A percentile compares a stretch with the other conserved stretches of the same genome.
phyloP scores from a whole-genome alignment of 148 eudicot genomes.

The Silene latifolia region DNA sequence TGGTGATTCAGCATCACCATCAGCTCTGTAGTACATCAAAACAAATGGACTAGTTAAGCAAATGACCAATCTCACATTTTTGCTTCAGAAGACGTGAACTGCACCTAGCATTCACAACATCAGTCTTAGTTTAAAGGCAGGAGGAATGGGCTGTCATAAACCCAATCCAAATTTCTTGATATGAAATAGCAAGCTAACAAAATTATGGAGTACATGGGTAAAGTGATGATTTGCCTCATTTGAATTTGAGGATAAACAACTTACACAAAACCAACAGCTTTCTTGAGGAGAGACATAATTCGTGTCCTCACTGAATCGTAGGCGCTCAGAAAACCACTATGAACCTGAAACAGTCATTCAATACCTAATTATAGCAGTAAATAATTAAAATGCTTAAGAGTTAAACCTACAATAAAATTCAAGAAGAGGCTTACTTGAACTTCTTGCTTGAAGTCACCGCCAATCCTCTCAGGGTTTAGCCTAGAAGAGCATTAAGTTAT shows the following conservation, averaged over 20 bases:
- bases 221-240: background rate
- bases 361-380: slow-evolving; percentile 6
- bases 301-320: slow-evolving; percentile 93
- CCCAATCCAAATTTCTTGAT: background rate
- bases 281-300: slow-evolving; percentile 65
- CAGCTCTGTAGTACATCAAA: slow-evolving; percentile 44
- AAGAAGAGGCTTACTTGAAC: slow-evolving; percentile 54
- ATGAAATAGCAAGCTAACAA: background rate
- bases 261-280: slow-evolving; percentile 64
- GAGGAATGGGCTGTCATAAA: slow-evolving; percentile 1
- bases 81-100: background rate
- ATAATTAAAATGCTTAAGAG: slow-evolving; percentile 4
- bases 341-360: slow-evolving; percentile 54
- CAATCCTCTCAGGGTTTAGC: slow-evolving; percentile 92
- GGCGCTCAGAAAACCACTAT: slow-evolving; percentile 87
- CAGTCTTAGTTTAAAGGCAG: background rate
- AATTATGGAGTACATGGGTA: background rate
- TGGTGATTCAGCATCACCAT: slow-evolving; percentile 38
- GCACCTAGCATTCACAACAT: background rate
- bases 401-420: slow-evolving; percentile 1
- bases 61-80: background rate
- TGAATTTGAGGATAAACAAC: slow-evolving; percentile 15
- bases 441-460: slow-evolving; percentile 93
- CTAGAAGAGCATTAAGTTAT: slow-evolving; percentile 31
- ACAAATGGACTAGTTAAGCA: slow-evolving; percentile 1